phyloP scores from a whole-genome alignment of 1,284 basidiomycete species.

The Cutaneotrichosporon curvatum region DNA sequence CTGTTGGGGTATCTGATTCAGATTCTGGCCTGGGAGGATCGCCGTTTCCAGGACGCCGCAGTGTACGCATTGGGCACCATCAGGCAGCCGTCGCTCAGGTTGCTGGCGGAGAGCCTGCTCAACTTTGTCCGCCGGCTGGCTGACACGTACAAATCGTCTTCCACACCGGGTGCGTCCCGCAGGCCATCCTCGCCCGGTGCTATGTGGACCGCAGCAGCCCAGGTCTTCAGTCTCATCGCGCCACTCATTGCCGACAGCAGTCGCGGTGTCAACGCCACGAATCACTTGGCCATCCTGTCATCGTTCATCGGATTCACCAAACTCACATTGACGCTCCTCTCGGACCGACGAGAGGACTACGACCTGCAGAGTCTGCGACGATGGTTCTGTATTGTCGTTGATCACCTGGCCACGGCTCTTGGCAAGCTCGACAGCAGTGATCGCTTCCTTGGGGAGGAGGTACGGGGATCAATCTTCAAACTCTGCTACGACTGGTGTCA shows the following conservation, averaged over 20 bases:
- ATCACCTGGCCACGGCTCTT: conserved; percentile 73
- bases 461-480: conserved; percentile 72
- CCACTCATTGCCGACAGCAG: conserved; percentile 58
- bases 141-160: conserved; percentile 44
- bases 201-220: conserved; percentile 79
- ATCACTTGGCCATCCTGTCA: conserved; percentile 60
- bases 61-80: conserved; percentile 83
- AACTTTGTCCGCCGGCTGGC: conserved; percentile 67
- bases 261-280: conserved; percentile 51
- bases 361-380: conserved; percentile 74
- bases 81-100: conserved; percentile 66
- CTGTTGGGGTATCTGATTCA: conserved; percentile 80
- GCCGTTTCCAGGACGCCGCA: conserved; percentile 73
- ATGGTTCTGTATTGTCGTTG: conserved; percentile 82
- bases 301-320: conserved; percentile 80
- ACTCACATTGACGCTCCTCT: conserved; percentile 70
- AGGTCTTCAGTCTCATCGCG: conserved; percentile 80
- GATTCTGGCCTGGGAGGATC: conserved; percentile 78
- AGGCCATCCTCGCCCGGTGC: conserved; percentile 68
- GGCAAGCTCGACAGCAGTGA: conserved; percentile 65
- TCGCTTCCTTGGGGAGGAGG: conserved; percentile 66
- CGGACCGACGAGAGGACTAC: conserved; percentile 63
- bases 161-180: conserved; percentile 41
- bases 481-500: conserved; percentile 93
- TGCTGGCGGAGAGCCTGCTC: conserved; percentile 76